Percentiles rank a stretch among this genome's conserved stretches.
These are phyloP conservation scores for Backusella morwellensis DNA, from an alignment of 192 early-diverging fungal species.

Conservation along the genomic window DNA sequence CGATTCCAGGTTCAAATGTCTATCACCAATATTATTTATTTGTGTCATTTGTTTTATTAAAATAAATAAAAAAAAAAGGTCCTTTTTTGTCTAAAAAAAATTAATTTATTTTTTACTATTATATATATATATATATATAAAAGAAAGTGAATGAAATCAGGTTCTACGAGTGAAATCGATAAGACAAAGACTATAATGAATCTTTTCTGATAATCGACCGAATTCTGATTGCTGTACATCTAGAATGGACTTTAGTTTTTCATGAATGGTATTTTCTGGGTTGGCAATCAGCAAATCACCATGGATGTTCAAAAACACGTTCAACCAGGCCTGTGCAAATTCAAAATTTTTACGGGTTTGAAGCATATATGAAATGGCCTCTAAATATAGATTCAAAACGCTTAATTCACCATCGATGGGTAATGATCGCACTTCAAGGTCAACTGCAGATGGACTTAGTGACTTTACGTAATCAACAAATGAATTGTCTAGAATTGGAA, in stretches of 20 bases:
- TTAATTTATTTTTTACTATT: background rate
- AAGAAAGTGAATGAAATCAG: constrained; percentile 7
- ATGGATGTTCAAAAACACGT: constrained; percentile 78
- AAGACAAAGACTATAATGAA: constrained; percentile 43
- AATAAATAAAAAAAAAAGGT: background rate
- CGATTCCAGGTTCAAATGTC: background rate
- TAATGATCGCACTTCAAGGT: constrained; percentile 82
- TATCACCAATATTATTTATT: background rate
- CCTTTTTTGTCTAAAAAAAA: background rate
- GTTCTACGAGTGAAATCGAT: constrained; percentile 41
- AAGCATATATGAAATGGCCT: constrained; percentile 60
- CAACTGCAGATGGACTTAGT: constrained; percentile 81
- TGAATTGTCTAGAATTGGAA: constrained; percentile 37
- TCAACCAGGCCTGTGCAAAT: constrained; percentile 75
- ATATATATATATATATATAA: background rate
- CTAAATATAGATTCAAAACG: constrained; percentile 65
- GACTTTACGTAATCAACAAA: constrained; percentile 74
- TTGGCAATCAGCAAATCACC: constrained; percentile 73
- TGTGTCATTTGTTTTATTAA: background rate
- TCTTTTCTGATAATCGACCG: constrained; percentile 35
- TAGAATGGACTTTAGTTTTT: constrained; percentile 41
- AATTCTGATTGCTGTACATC: constrained; percentile 26
- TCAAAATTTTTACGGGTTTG: constrained; percentile 81
- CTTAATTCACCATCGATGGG: constrained; percentile 61
- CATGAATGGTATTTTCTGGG: constrained; percentile 38